A percentile compares a stretch with the other conserved stretches of the same genome.
Evolutionary conservation across 805 yeast genomes (phyloP).

Genomic region (Sporopachydermia lactativora): DNA sequence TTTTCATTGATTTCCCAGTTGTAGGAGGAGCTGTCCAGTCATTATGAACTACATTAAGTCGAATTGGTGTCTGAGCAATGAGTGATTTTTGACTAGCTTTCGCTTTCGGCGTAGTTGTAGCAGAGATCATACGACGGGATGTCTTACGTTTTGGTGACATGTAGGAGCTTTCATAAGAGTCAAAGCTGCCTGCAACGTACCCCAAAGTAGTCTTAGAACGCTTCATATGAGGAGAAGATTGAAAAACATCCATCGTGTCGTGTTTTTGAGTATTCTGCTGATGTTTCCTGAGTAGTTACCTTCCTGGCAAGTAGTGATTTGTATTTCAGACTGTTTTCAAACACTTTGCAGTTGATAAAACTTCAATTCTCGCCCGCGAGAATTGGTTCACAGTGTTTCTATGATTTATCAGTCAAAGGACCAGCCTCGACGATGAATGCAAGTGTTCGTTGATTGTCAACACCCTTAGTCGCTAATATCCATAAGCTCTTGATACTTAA

Average conservation of each 20-base stretch:
- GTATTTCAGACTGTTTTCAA: too few relatives aligned
- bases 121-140: neutral
- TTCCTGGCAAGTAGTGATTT: too few relatives aligned
- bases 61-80: neutral
- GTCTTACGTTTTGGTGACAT: neutral
- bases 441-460: too few relatives aligned
- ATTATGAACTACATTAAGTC: neutral
- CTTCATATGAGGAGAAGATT: neutral
- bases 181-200: neutral
- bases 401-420: neutral
- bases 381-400: neutral
- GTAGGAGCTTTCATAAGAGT: neutral
- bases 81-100: constrained; percentile 1
- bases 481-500: too few relatives aligned
- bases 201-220: neutral
- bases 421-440: constrained; percentile 2
- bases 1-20: neutral
- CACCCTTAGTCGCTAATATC: too few relatives aligned
- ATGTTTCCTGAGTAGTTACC: too few relatives aligned
- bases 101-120: neutral
- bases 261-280: too few relatives aligned
- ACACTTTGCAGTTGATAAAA: too few relatives aligned
- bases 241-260: neutral
- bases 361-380: constrained; percentile 1
- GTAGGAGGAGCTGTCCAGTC: neutral